Base-by-base conservation (phyloP, 805 yeast genomes). In the Ogataea populi-albae region DNA sequence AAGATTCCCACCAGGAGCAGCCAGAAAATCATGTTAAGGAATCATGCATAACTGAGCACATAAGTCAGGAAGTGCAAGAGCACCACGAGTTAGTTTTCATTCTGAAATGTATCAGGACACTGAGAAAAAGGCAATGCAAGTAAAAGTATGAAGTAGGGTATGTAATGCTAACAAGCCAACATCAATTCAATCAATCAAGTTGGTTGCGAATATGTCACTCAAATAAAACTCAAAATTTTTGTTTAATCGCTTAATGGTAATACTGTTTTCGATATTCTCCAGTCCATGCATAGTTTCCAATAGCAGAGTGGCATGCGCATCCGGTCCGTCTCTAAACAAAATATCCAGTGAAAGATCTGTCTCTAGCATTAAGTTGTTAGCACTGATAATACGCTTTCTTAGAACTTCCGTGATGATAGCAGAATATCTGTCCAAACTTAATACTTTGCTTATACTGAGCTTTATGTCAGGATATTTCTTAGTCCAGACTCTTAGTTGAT, bases 401-500 rank as follows among this genome's bases (percentile, higher is more conserved):
- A 46, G 20, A 2, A 41, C 26, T 4, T 36, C 32, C 4, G 8
- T 22, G 21, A 52, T 17, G 17, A 38, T 46, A 3, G 49, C 34
- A 30, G 47, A 12, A 53, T 45, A 42, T 30, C 30, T 38, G 3
- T 40, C 44, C 12, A 57, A 26, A 27, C 52, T 57, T 6, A 58
- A 53, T 2, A 42, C 41, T 29, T 60, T 61, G 29, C 61, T 55
- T 0, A 57, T 15, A 25, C 59, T 52, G 32, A 54, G 52, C 27
- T 57, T 50, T 0, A 70, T 66, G 34, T 75, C 73, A 38, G 61
- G 45, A 46, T 54, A 62, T 28, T 54, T 29, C 41, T 61, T 61
- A 31, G 73, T 51, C 69, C 81, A 74, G 27, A 65, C 35, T 35
- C 64, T 54, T 11, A 81, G 73, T 40, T 79, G 86, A 27, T 87